Base-by-base conservation (phyloP, 306 rosid species). In the Vigna trinervia region DNA sequence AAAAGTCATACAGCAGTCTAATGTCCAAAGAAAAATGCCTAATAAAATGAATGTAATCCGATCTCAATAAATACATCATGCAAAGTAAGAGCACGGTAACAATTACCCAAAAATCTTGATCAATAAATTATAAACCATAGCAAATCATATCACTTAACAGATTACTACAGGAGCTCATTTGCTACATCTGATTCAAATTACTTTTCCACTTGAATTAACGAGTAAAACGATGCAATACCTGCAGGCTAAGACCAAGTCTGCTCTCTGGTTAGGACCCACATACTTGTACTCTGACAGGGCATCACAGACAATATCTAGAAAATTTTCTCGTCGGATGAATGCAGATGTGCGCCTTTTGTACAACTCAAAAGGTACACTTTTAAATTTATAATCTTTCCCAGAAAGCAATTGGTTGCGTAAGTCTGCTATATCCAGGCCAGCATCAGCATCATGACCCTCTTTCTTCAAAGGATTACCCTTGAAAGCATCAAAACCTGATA, bases 221-320 rank as follows among this genome's bases (percentile, higher is more conserved):
- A 74, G 43, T 43, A 48, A 81, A 82, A 75, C 38, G 65, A 28
- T 12, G 53, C 5, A 32, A 11, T 85, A 92, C 98, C 97, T 92
- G 97, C 96, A 92, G 58, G 98, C 97, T 81, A 95, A 73, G 57
- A 82, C 61, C 78, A 95, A 79, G 85, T 95, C 98, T 13, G 83
- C 86, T 83, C 97, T 90, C 83, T 95, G 96, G 82, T 90, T 92
- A 75, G 96, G 96, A 79, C 98, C 93, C 59, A 95, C 87, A 74
- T 92, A 95, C 84, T 95, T 95, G 69, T 95, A 95, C 83, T 90
- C 91, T 41, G 98, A 87, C 84, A 92, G 60, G 77, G 93, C 89
- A 58, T 85, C 91, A 83, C 98, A 95, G 47, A 88, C 94, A 82
- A 92, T 83, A 61, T 90, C 88, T 65, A 95, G 75, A 81, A 92